Evolutionary conservation across 2,329 filamentous ascomycete species (phyloP), one percentile per base, ranked within the genome.

Genomic region (Fulvia fulva): DNA sequence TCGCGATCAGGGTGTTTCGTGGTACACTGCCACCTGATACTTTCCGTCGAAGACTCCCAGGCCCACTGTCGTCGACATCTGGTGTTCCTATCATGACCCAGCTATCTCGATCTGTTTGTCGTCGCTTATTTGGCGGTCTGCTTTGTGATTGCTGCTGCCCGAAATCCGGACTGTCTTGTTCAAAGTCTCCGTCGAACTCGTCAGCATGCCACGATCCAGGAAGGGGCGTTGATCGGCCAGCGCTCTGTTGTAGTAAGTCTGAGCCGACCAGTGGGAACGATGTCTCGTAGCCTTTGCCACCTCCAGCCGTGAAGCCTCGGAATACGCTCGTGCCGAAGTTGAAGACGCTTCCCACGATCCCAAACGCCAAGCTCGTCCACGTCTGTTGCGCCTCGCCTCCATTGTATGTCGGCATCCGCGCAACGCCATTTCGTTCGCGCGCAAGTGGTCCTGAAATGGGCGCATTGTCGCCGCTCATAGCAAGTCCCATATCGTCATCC

Each of bases 301-400:
- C 90, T 7, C 92, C 93, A 12, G 92, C 91, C 61, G 92, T 87
- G 72, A 97, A 97, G 0, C 92, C 92, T 55, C 83, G 82, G 69
- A 97, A 95, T 0, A 88, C 84, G 23, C 71, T 77, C 3, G 78
- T 84, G 77, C 92, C 96, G 67, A 96, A 94, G 65, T 91, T 84
- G 83, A 90, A 91, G 0, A 96, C 85, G 68, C 87, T 93, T 19
- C 90, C 89, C 7, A 90, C 80, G 0, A 88, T 80, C 43, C 77
- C 82, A 30, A 90, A 76, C 5, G 88, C 82, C 51, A 83, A 74
- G 19, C 77, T 77, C 28, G 82, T 80, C 86, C 85, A 88, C 51
- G 56, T 63, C 53, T 62, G 64, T 49, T 60, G 57, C 53, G 59
- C 46, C 45, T 60, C 52, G 21, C 61, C 62, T 51, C 62, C 61